A percentile compares a stretch with the other conserved stretches of the same genome.
Evolutionary conservation across 352 stramenopile genomes (phyloP).

Genomic region (Phytopythium delawarense): DNA sequence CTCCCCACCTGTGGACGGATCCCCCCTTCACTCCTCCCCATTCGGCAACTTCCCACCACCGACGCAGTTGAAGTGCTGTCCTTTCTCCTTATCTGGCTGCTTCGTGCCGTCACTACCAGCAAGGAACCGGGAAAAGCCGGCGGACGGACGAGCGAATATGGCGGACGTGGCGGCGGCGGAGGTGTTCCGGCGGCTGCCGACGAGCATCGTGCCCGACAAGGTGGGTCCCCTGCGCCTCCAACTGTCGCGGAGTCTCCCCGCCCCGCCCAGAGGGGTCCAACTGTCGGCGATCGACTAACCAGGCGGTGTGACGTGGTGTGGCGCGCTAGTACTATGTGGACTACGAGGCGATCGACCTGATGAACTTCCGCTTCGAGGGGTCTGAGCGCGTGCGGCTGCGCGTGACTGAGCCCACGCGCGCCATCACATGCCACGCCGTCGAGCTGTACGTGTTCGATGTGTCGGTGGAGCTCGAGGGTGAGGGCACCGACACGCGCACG

Average conservation of each 20-base stretch:
- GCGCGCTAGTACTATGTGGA: constrained; percentile 53
- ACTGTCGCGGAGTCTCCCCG: not conserved
- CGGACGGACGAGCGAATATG: constrained; percentile 15
- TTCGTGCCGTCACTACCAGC: no score
- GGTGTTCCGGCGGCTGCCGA: constrained; percentile 56
- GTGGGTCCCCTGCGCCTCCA: constrained; percentile 11
- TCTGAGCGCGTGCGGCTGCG: constrained; percentile 46
- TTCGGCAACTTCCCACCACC: not conserved
- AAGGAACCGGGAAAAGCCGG: no score
- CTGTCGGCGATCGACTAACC: not conserved
- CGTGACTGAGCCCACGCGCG: constrained; percentile 51
- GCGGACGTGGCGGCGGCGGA: constrained; percentile 9
- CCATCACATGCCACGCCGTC: constrained; percentile 92
- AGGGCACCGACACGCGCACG: constrained; percentile 15
- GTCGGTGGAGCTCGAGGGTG: constrained; percentile 38
- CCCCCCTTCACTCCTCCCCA: constrained; percentile 3
- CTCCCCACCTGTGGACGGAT: not conserved
- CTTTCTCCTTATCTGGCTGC: not conserved
- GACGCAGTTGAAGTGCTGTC: constrained; percentile 6
- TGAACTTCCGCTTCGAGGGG: constrained; percentile 77
- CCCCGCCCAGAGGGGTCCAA: not conserved
- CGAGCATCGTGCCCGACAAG: constrained; percentile 52
- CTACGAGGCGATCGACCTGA: constrained; percentile 75
- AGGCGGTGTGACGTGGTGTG: not conserved
- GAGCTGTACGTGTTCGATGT: constrained; percentile 89